Evolutionary conservation across 257 asterid genomes (phyloP).

Genomic region (Scutellaria galericulata): DNA sequence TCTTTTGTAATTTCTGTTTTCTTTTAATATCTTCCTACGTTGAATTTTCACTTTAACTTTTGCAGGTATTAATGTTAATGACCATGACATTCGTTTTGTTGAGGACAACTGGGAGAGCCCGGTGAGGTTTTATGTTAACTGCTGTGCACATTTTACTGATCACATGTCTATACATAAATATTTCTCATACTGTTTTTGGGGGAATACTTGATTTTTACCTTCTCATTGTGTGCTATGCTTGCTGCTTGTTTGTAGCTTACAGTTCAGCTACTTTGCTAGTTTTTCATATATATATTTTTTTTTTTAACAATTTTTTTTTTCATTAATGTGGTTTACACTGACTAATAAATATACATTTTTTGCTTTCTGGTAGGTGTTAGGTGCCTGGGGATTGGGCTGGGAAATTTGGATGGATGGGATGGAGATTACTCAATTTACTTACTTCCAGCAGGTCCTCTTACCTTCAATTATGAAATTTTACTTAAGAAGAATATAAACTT

Average conservation of each 20-base stretch:
- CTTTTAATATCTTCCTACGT: constrained; percentile 19
- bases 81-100: constrained; percentile 98
- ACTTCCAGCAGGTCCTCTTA: constrained; percentile 90
- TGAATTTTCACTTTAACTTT: constrained; percentile 30
- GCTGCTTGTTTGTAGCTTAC: constrained; percentile 31
- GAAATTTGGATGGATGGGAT: constrained; percentile 99
- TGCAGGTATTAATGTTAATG: constrained; percentile 89
- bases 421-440: constrained; percentile 99
- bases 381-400: constrained; percentile 99
- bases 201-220: constrained; percentile 21
- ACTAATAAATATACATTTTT: constrained; percentile 32
- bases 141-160: constrained; percentile 14
- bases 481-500: constrained; percentile 27
- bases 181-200: background rate
- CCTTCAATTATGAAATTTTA: constrained; percentile 21
- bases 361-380: constrained; percentile 75
- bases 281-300: background rate
- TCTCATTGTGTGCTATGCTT: constrained; percentile 23
- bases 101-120: constrained; percentile 99
- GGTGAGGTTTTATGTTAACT: constrained; percentile 58
- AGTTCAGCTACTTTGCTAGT: constrained; percentile 13
- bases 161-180: constrained; percentile 4
- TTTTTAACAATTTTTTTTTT: background rate
- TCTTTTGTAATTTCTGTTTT: background rate
- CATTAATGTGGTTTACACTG: constrained; percentile 14